phyloP scores from a whole-genome alignment of 2,329 filamentous ascomycete genomes.

The Ascocoryne sarcoides region DNA sequence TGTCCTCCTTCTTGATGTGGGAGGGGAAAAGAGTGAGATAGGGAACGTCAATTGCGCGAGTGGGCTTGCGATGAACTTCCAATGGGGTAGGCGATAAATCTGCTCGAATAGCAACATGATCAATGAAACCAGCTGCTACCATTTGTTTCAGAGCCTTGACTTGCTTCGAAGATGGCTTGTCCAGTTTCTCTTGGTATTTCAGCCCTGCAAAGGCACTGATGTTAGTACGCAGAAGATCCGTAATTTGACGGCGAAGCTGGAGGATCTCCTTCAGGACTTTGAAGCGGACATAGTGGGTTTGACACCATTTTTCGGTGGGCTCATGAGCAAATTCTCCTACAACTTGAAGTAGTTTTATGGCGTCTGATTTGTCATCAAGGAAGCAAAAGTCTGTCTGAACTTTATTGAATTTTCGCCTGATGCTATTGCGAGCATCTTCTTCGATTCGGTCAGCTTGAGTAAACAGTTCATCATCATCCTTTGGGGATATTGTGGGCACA shows the following conservation, averaged over 20 bases:
- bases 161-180: constrained; percentile 55
- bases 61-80: constrained; percentile 58
- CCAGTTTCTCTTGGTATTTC: constrained; percentile 46
- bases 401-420: constrained; percentile 53
- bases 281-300: constrained; percentile 72
- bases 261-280: constrained; percentile 83
- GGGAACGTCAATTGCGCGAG: constrained; percentile 82
- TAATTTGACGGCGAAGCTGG: constrained; percentile 76
- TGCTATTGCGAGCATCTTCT: constrained; percentile 59
- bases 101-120: constrained; percentile 86
- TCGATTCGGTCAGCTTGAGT: constrained; percentile 62
- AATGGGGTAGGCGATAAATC: constrained; percentile 72
- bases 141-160: constrained; percentile 82
- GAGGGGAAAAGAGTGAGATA: constrained; percentile 79
- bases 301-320: constrained; percentile 65
- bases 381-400: constrained; percentile 72
- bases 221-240: constrained; percentile 68
- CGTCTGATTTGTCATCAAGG: constrained; percentile 76
- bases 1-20: constrained; percentile 38
- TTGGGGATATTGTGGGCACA: constrained; percentile 46
- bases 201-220: constrained; percentile 56
- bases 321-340: constrained; percentile 80
- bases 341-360: constrained; percentile 81
- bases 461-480: constrained; percentile 42
- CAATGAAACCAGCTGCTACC: constrained; percentile 83